A percentile compares a stretch with the other conserved stretches of the same genome.
Conservation (phyloP, 192 early-diverging fungal species). For the Coemansia sp. region DNA sequence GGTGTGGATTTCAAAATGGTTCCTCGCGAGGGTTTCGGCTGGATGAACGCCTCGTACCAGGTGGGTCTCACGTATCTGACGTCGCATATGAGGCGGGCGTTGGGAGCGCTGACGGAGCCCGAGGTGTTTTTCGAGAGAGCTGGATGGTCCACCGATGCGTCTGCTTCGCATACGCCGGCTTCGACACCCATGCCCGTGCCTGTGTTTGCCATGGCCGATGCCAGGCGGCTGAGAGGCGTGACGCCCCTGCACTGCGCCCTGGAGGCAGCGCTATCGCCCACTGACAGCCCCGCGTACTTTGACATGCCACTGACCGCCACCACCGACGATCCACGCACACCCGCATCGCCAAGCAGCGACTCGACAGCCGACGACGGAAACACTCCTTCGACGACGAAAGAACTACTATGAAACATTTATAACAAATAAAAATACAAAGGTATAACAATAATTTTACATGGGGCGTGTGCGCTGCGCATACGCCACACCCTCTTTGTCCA, state of each 20-base stretch:
- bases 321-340: not conserved
- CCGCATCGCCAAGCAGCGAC: not conserved
- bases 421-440: not conserved
- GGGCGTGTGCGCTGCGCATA: not conserved
- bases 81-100: conserved; percentile 66
- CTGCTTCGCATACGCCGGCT: conserved; percentile 42
- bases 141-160: conserved; percentile 43
- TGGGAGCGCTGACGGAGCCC: conserved; percentile 73
- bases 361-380: not conserved
- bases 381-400: not conserved
- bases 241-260: not conserved
- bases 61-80: conserved; percentile 78
- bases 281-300: not conserved
- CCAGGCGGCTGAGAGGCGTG: not conserved
- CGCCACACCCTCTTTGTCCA: conserved; percentile 16
- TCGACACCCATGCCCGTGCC: conserved; percentile 35
- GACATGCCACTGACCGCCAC: not conserved
- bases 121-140: conserved; percentile 62
- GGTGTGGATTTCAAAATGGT: conserved; percentile 92
- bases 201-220: conserved; percentile 13
- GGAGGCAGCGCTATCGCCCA: not conserved
- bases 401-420: not conserved
- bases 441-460: not conserved
- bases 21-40: conserved; percentile 94
- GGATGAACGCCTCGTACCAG: conserved; percentile 96